phyloP scores from a whole-genome alignment of 805 yeast species.

The Candida incommunis region DNA sequence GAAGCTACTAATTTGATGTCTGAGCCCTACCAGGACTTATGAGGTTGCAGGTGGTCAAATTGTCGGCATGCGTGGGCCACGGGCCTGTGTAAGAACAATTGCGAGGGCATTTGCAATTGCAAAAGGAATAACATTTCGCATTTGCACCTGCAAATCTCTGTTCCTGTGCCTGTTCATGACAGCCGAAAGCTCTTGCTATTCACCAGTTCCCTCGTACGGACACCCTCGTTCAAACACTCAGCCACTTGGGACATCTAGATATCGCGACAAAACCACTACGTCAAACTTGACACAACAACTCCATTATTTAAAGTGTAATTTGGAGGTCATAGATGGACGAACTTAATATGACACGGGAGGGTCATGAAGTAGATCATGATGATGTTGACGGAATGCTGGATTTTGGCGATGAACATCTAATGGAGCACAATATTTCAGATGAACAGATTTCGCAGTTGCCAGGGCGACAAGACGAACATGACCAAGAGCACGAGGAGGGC shows the following conservation, averaged over 20 bases:
- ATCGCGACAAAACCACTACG: background rate
- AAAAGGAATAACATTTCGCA: too few species aligned
- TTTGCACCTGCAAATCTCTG: too few species aligned
- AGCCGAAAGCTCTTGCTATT: too few species aligned
- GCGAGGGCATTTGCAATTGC: too few species aligned
- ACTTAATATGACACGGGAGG: background rate
- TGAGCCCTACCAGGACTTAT: too few species aligned
- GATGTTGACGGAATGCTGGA: background rate
- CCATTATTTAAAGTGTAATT: background rate
- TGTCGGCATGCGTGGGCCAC: too few species aligned
- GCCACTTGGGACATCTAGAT: background rate
- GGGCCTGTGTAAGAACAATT: too few species aligned
- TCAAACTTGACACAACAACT: background rate
- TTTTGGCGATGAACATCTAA: background rate
- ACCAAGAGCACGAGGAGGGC: constrained; percentile 6
- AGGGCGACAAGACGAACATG: constrained; percentile 8
- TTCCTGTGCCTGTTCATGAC: too few species aligned
- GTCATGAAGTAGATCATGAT: background rate
- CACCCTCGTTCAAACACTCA: background rate
- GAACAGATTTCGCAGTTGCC: too few species aligned
- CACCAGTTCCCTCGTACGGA: background rate
- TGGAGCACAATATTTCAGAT: background rate
- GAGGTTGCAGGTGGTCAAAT: too few species aligned
- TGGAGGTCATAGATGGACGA: background rate
- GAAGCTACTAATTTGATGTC: too few species aligned